These are phyloP conservation scores for Kodamaea kakaduensis DNA, from an alignment of 805 yeast species.

Conservation along the genomic window DNA sequence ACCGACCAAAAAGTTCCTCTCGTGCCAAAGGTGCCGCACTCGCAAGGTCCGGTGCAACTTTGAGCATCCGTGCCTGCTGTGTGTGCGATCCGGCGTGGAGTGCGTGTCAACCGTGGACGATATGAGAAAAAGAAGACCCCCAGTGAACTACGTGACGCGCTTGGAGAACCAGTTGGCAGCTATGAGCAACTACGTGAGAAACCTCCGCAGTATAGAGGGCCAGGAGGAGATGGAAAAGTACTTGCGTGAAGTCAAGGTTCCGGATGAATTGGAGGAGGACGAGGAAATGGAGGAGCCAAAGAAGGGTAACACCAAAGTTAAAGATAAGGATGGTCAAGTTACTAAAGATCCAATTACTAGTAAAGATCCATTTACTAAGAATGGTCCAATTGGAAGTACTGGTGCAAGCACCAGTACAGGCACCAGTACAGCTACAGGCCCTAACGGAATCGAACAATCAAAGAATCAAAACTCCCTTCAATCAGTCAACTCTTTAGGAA, in stretches of 20 bases:
- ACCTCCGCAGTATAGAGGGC: neutral
- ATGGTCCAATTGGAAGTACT: too few relatives aligned
- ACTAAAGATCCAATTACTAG: too few relatives aligned
- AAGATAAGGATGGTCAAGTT: too few relatives aligned
- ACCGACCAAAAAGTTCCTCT: conserved; percentile 5
- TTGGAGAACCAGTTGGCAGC: conserved; percentile 25
- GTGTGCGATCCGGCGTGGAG: conserved; percentile 39
- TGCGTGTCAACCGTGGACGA: conserved; percentile 48
- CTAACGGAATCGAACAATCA: too few relatives aligned
- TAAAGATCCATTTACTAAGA: too few relatives aligned
- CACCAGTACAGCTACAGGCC: too few relatives aligned
- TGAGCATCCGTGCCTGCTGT: conserved; percentile 46
- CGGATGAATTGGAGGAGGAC: neutral
- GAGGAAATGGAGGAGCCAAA: neutral
- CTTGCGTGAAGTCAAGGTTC: neutral
- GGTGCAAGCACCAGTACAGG: too few relatives aligned
- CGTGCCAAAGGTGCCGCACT: conserved; percentile 39
- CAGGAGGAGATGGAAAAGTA: neutral
- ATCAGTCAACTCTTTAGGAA: too few relatives aligned
- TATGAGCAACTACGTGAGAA: neutral
- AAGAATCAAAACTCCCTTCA: too few relatives aligned
- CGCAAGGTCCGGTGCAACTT: conserved; percentile 48
- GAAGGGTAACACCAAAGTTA: too few relatives aligned
- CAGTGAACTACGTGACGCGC: conserved; percentile 46
- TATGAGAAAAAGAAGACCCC: conserved; percentile 48